A percentile compares a stretch with the other conserved stretches of the same genome.
These are phyloP conservation scores for Inonotus obliquus DNA, from an alignment of 1,284 basidiomycete genomes.

Conservation along the genomic window DNA sequence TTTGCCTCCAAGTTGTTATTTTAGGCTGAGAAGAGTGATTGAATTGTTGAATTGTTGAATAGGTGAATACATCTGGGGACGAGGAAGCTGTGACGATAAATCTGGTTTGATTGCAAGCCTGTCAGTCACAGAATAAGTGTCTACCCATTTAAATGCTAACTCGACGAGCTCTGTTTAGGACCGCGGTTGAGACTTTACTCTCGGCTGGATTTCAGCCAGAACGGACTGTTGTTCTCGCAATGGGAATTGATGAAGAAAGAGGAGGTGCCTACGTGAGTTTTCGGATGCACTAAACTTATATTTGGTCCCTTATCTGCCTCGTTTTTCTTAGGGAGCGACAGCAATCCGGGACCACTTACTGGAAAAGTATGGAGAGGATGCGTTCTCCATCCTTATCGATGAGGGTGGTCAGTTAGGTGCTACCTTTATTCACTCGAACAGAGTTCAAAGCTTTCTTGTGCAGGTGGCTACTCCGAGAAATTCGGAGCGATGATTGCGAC, in stretches of 20 bases:
- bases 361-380: constrained; percentile 46
- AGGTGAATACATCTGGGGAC: constrained; percentile 58
- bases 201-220: constrained; percentile 46
- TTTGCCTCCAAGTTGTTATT: neutral
- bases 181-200: constrained; percentile 50
- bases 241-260: constrained; percentile 71
- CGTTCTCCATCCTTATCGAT: constrained; percentile 52
- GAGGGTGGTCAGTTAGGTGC: constrained; percentile 36
- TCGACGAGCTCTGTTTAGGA: constrained; percentile 34
- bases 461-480: constrained; percentile 33
- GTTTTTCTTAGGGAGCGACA: constrained; percentile 41
- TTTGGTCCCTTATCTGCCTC: neutral
- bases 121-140: constrained; percentile 29
- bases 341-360: constrained; percentile 43
- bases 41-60: neutral
- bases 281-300: neutral
- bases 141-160: neutral
- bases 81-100: constrained; percentile 63
- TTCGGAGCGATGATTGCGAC: constrained; percentile 39
- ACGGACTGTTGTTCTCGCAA: constrained; percentile 54
- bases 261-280: constrained; percentile 42
- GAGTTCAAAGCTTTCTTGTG: constrained; percentile 9
- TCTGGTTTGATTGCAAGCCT: constrained; percentile 52
- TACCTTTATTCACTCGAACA: neutral
- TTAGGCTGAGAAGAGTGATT: too few relatives aligned